Evolutionary conservation across 139 green algal species (phyloP).

Genomic region (Ostreobium quekettii): DNA sequence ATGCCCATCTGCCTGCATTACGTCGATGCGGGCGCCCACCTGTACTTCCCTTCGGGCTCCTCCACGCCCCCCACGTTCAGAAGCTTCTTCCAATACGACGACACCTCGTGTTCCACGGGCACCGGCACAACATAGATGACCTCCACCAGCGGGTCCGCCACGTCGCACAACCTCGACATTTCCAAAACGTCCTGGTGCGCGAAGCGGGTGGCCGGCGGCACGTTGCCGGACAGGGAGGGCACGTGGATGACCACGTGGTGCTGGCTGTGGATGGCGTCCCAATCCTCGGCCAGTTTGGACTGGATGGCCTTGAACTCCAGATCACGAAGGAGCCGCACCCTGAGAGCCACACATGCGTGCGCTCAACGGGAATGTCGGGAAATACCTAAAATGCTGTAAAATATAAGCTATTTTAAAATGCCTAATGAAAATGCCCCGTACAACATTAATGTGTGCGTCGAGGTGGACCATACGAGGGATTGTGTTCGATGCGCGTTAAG

Average conservation of each 20-base stretch:
- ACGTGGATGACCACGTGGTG: conserved; percentile 49
- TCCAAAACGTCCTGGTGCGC: conserved; percentile 33
- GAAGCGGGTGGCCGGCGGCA: background rate
- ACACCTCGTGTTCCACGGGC: conserved; percentile 31
- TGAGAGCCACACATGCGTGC: too few relatives aligned
- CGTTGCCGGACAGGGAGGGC: conserved; percentile 28
- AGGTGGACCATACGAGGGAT: too few relatives aligned
- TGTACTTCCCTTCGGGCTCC: conserved; percentile 25
- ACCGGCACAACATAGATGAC: conserved; percentile 41
- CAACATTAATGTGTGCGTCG: too few relatives aligned
- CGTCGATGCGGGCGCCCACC: too few relatives aligned
- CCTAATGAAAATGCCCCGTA: too few relatives aligned
- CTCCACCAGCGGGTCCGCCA: conserved; percentile 39
- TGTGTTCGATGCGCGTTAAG: too few relatives aligned
- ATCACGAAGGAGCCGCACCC: conserved; percentile 18
- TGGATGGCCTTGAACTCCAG: conserved; percentile 21
- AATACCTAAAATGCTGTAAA: too few relatives aligned
- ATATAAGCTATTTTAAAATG: too few relatives aligned
- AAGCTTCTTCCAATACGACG: conserved; percentile 47
- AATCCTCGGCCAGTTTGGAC: conserved; percentile 18
- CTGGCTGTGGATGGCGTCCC: conserved; percentile 27
- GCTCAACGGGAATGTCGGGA: too few relatives aligned
- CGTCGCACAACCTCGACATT: conserved; percentile 45
- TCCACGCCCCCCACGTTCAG: conserved; percentile 40
- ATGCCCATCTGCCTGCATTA: too few relatives aligned